Percentiles rank a stretch among this genome's conserved stretches.
Conservation (phyloP, 495 filamentous ascomycete genomes). For the Lasiosphaeria ovina region DNA sequence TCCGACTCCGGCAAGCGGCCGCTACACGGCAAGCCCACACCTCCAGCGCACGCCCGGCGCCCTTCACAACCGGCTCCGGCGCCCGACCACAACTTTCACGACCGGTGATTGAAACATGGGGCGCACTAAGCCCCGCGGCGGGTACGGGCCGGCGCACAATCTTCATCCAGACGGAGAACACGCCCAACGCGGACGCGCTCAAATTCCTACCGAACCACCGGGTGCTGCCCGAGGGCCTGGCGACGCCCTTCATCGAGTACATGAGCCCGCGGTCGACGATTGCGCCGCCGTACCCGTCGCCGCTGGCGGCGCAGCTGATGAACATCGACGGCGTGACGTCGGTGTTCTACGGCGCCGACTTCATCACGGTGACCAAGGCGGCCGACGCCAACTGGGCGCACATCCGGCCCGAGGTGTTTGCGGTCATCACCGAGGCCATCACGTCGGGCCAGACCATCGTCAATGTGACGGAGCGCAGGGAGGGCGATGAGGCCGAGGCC, state of each 20-base stretch:
- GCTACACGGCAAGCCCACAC: constrained; percentile 24
- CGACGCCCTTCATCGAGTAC: constrained; percentile 84
- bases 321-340: constrained; percentile 87
- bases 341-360: constrained; percentile 94
- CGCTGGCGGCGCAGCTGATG: constrained; percentile 82
- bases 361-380: constrained; percentile 93
- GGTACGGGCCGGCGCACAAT: constrained; percentile 59
- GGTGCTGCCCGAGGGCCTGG: constrained; percentile 70
- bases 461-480: constrained; percentile 61
- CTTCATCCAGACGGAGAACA: constrained; percentile 95
- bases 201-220: constrained; percentile 91
- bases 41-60: constrained; percentile 3
- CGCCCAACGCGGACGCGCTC: constrained; percentile 86
- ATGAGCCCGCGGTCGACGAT: constrained; percentile 83
- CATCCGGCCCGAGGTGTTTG: constrained; percentile 92
- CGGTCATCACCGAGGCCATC: constrained; percentile 87
- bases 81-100: constrained; percentile 20
- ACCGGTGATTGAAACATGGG: constrained; percentile 8
- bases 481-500: constrained; percentile 31
- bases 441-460: constrained; percentile 81
- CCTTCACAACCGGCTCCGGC: constrained; percentile 9
- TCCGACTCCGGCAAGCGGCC: constrained; percentile 21
- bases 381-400: constrained; percentile 87
- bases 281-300: constrained; percentile 87
- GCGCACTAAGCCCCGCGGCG: neutral